A percentile compares a stretch with the other conserved stretches of the same genome.
These are phyloP conservation scores for Orbilia blumenaviensis DNA, from an alignment of 2,329 filamentous ascomycete genomes.

Conservation along the genomic window DNA sequence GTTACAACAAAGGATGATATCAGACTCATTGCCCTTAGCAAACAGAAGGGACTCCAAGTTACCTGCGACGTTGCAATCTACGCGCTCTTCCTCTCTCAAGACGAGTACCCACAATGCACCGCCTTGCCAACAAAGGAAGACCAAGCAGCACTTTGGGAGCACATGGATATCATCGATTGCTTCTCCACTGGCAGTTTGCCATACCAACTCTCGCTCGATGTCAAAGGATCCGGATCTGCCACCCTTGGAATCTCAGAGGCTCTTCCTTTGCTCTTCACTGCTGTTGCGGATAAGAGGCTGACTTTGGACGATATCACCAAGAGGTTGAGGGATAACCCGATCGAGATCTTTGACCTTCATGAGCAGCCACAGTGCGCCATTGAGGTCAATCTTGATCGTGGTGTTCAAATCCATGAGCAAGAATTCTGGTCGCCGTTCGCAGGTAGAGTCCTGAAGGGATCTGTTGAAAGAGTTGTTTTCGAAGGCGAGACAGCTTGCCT, in stretches of 20 bases:
- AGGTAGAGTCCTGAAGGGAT: conserved; percentile 73
- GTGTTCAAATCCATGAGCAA: conserved; percentile 68
- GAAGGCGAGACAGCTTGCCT: conserved; percentile 77
- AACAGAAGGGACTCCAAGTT: conserved; percentile 81
- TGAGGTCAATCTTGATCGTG: conserved; percentile 77
- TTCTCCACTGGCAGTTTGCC: conserved; percentile 82
- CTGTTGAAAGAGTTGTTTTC: conserved; percentile 79
- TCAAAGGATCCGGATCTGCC: conserved; percentile 67
- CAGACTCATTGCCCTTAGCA: conserved; percentile 77
- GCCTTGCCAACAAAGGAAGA: conserved; percentile 74
- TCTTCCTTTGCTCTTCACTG: conserved; percentile 77
- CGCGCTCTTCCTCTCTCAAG: conserved; percentile 76
- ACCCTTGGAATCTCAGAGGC: conserved; percentile 76
- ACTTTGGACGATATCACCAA: conserved; percentile 77
- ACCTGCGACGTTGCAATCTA: conserved; percentile 86
- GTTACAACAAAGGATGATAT: conserved; percentile 85
- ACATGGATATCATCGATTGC: conserved; percentile 77
- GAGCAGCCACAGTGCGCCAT: conserved; percentile 78
- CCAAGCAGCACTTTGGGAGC: conserved; percentile 77
- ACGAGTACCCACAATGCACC: conserved; percentile 74
- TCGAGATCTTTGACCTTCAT: conserved; percentile 82
- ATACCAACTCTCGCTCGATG: conserved; percentile 74
- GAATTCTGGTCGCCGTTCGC: conserved; percentile 75
- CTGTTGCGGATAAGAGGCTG: conserved; percentile 76
- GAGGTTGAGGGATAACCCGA: conserved; percentile 79